Evolutionary conservation across 768 basidiomycete species (phyloP).

Genomic region (Daedaleopsis nitida): DNA sequence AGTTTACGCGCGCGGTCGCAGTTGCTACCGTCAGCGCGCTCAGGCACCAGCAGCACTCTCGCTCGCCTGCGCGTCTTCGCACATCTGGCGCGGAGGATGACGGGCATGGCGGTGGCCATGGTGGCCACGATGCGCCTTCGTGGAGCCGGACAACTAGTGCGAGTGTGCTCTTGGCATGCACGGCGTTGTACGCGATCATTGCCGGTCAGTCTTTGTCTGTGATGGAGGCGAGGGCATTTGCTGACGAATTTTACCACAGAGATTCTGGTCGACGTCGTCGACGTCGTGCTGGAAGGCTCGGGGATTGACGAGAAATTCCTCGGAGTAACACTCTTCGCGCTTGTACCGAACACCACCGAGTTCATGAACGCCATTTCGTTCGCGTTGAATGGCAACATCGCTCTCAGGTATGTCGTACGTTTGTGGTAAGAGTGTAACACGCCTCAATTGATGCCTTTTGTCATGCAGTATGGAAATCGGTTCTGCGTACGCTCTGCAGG

Average conservation of each 20-base stretch:
- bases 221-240: neutral
- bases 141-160: conserved; percentile 93
- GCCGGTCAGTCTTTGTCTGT: conserved; percentile 64
- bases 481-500: conserved; percentile 97
- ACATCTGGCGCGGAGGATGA: conserved; percentile 42
- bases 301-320: conserved; percentile 98
- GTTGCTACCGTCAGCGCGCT: conserved; percentile 92
- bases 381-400: conserved; percentile 95
- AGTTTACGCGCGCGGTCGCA: conserved; percentile 91
- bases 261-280: conserved; percentile 92
- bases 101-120: conserved; percentile 59
- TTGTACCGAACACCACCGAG: conserved; percentile 98
- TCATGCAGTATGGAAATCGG: conserved; percentile 93
- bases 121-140: conserved; percentile 92
- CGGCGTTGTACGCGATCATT: conserved; percentile 90
- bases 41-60: conserved; percentile 68
- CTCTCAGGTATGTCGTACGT: conserved; percentile 67
- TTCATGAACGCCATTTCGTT: conserved; percentile 99
- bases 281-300: conserved; percentile 86
- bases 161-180: conserved; percentile 87
- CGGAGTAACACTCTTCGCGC: conserved; percentile 93
- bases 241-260: conserved; percentile 48
- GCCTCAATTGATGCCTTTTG: neutral
- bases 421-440: neutral
- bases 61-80: conserved; percentile 51